These are phyloP conservation scores for Cryptococcus sp. DNA, from an alignment of 1,284 basidiomycete genomes.

Conservation along the genomic window DNA sequence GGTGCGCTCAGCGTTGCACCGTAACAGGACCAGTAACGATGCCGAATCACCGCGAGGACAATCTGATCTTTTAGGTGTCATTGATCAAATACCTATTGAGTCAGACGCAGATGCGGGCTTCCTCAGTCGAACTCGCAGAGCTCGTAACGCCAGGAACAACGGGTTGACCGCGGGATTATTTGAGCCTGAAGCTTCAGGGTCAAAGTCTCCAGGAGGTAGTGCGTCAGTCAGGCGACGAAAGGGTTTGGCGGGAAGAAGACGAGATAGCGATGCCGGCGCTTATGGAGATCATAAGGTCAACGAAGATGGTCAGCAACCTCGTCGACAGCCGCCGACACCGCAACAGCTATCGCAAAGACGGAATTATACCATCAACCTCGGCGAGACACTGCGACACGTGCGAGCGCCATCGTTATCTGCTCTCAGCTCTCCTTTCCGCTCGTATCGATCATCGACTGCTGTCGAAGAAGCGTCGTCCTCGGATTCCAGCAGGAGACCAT, in stretches of 20 bases:
- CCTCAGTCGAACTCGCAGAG: slow-evolving; percentile 30
- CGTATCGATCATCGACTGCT: slow-evolving; percentile 12
- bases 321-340: background rate
- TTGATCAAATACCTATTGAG: slow-evolving; percentile 48
- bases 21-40: slow-evolving; percentile 42
- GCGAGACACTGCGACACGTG: slow-evolving; percentile 42
- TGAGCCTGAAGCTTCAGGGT: slow-evolving; percentile 5
- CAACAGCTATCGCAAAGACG: background rate
- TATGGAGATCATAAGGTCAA: background rate
- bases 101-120: slow-evolving; percentile 52
- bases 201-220: background rate
- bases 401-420: slow-evolving; percentile 34
- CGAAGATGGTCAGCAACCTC: background rate
- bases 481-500: background rate
- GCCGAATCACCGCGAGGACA: slow-evolving; percentile 12
- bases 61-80: slow-evolving; percentile 6
- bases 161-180: slow-evolving; percentile 1
- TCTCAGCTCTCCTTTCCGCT: slow-evolving; percentile 31
- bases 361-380: slow-evolving; percentile 16
- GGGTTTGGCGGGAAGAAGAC: slow-evolving; percentile 1
- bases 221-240: background rate
- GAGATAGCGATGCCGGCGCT: background rate
- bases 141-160: slow-evolving; percentile 1
- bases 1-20: slow-evolving; percentile 60
- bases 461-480: background rate